These are phyloP conservation scores for Psidium guajava DNA, from an alignment of 345 rosid genomes.

Conservation along the genomic window DNA sequence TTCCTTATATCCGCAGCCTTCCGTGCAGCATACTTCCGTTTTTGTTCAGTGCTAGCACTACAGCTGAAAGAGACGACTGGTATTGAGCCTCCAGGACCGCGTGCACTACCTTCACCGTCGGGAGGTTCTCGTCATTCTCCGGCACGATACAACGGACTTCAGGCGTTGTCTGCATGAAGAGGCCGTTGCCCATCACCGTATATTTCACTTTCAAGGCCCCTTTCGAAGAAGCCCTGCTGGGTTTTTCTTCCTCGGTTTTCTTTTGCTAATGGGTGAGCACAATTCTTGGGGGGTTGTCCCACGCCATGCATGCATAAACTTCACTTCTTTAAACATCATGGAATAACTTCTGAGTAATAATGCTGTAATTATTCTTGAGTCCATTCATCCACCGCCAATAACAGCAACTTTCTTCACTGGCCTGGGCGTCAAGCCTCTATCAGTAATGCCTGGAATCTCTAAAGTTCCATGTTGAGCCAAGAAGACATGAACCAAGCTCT, in stretches of 20 bases:
- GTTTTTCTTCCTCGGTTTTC: constrained; percentile 19
- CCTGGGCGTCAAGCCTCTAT: constrained; percentile 64
- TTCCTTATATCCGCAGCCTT: constrained; percentile 94
- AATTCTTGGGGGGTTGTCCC: too few species aligned
- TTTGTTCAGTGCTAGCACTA: constrained; percentile 71
- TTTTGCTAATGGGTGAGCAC: too few species aligned
- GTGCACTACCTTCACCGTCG: constrained; percentile 76
- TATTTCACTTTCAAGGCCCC: constrained; percentile 46
- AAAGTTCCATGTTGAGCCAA: constrained; percentile 82
- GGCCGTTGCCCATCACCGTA: constrained; percentile 69
- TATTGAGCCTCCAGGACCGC: constrained; percentile 98
- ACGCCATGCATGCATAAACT: too few species aligned
- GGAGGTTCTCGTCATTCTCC: constrained; percentile 44
- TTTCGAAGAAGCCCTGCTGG: constrained; percentile 19
- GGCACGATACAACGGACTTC: constrained; percentile 92
- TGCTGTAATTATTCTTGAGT: constrained; percentile 94
- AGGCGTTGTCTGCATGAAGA: constrained; percentile 88
- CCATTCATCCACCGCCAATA: constrained; percentile 97
- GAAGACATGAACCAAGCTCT: too few species aligned
- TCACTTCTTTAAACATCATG: constrained; percentile 85
- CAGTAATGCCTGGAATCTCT: constrained; percentile 97
- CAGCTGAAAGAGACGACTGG: constrained; percentile 79
- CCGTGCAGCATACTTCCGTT: constrained; percentile 95
- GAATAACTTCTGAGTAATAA: constrained; percentile 68
- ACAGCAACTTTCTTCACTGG: constrained; percentile 70